phyloP scores from a whole-genome alignment of 169 alveolate genomes.

The Plasmodium inui region DNA sequence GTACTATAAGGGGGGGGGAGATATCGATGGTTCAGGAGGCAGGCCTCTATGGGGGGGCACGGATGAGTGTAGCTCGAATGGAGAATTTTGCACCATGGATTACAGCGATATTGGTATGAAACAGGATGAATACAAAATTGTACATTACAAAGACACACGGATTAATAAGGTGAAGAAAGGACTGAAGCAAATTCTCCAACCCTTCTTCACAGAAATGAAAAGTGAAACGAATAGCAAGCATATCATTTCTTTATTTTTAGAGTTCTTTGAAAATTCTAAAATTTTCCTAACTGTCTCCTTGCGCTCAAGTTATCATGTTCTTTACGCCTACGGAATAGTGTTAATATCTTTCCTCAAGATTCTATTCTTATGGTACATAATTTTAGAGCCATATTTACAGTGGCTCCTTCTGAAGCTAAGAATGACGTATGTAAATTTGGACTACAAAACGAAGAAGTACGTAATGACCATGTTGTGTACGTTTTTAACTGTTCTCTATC shows the following conservation, averaged over 20 bases:
- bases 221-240: slow-evolving; percentile 1
- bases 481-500: slow-evolving; percentile 7
- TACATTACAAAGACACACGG: slow-evolving; percentile 1
- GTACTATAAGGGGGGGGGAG: neutral
- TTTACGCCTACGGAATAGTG: slow-evolving; percentile 54
- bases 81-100: neutral
- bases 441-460: slow-evolving; percentile 34
- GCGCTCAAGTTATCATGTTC: slow-evolving; percentile 22
- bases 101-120: neutral
- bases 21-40: neutral
- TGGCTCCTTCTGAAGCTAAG: slow-evolving; percentile 37
- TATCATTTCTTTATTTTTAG: slow-evolving; percentile 40
- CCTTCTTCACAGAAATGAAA: slow-evolving; percentile 21
- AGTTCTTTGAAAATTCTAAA: slow-evolving; percentile 49
- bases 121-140: neutral
- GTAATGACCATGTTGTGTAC: neutral
- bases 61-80: neutral
- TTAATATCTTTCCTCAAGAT: slow-evolving; percentile 50
- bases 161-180: slow-evolving; percentile 4
- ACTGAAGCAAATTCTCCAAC: slow-evolving; percentile 13
- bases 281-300: neutral
- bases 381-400: slow-evolving; percentile 47
- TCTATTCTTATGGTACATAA: slow-evolving; percentile 47
- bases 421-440: slow-evolving; percentile 20
- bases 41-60: neutral